These are phyloP conservation scores for Wickerhamomyces sp. DNA, from an alignment of 1,139 yeast genomes.

Conservation along the genomic window DNA sequence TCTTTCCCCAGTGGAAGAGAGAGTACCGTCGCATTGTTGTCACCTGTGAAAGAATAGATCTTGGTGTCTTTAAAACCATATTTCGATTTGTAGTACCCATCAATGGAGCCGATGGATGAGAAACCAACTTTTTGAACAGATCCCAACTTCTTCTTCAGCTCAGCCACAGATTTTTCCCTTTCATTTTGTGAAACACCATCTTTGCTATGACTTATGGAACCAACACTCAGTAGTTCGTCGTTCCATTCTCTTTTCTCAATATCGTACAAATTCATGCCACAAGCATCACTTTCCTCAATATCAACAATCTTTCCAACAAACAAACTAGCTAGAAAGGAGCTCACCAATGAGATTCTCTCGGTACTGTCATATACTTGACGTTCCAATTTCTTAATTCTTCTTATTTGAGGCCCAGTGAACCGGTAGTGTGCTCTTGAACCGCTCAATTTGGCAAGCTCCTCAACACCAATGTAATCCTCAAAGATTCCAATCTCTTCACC, in stretches of 20 bases:
- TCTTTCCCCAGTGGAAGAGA: slow-evolving; percentile 73
- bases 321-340: slow-evolving; percentile 72
- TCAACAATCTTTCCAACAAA: slow-evolving; percentile 59
- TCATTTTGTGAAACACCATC: slow-evolving; percentile 31
- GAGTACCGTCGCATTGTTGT: slow-evolving; percentile 82
- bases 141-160: slow-evolving; percentile 25
- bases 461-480: slow-evolving; percentile 56
- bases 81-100: slow-evolving; percentile 53
- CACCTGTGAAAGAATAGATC: slow-evolving; percentile 78
- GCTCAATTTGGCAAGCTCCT: slow-evolving; percentile 58
- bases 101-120: slow-evolving; percentile 39
- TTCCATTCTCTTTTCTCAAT: slow-evolving; percentile 48
- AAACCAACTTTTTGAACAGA: slow-evolving; percentile 35
- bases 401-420: slow-evolving; percentile 86
- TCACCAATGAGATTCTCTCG: slow-evolving; percentile 62
- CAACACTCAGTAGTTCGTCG: slow-evolving; percentile 40
- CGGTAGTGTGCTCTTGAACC: slow-evolving; percentile 89
- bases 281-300: slow-evolving; percentile 81
- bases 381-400: slow-evolving; percentile 57
- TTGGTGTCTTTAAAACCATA: slow-evolving; percentile 61
- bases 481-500: slow-evolving; percentile 59
- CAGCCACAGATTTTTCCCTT: slow-evolving; percentile 19
- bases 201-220: slow-evolving; percentile 28
- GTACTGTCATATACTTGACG: slow-evolving; percentile 55
- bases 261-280: slow-evolving; percentile 89